phyloP scores from a whole-genome alignment of 2,329 filamentous ascomycete genomes.

The Leptoxyphium fumago region DNA sequence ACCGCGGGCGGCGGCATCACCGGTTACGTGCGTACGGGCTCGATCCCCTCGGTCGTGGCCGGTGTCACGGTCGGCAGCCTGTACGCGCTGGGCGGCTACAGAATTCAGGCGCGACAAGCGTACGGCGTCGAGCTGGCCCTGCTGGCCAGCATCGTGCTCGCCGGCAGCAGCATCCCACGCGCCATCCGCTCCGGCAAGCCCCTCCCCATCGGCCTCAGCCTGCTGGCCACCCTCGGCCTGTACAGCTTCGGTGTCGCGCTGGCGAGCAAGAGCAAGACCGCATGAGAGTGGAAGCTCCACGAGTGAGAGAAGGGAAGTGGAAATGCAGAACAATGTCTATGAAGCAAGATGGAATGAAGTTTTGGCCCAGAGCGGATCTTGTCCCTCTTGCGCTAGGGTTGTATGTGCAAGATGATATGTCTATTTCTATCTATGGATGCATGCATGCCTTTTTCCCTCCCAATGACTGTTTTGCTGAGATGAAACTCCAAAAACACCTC shows the following conservation, averaged over 20 bases:
- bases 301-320: too few relatives aligned
- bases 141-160: constrained; percentile 72
- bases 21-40: constrained; percentile 74
- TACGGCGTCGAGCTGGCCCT: constrained; percentile 86
- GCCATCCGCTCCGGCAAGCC: constrained; percentile 75
- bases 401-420: too few relatives aligned
- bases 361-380: too few relatives aligned
- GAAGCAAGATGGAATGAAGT: too few relatives aligned
- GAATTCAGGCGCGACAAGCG: constrained; percentile 57
- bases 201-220: constrained; percentile 63
- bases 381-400: too few relatives aligned
- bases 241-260: constrained; percentile 64
- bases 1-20: constrained; percentile 78
- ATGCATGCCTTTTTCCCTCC: too few relatives aligned
- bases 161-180: constrained; percentile 69
- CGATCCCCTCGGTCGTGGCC: constrained; percentile 72
- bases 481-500: too few relatives aligned
- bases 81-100: constrained; percentile 68
- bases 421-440: too few relatives aligned
- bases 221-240: constrained; percentile 66
- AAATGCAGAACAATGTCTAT: too few relatives aligned
- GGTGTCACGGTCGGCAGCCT: constrained; percentile 67
- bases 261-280: constrained; percentile 10
- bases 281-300: neutral
- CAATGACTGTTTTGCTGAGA: too few relatives aligned